A percentile compares a stretch with the other conserved stretches of the same genome.
phyloP scores from a whole-genome alignment of 2,329 filamentous ascomycete species.

The Salinomyces thailandicus region DNA sequence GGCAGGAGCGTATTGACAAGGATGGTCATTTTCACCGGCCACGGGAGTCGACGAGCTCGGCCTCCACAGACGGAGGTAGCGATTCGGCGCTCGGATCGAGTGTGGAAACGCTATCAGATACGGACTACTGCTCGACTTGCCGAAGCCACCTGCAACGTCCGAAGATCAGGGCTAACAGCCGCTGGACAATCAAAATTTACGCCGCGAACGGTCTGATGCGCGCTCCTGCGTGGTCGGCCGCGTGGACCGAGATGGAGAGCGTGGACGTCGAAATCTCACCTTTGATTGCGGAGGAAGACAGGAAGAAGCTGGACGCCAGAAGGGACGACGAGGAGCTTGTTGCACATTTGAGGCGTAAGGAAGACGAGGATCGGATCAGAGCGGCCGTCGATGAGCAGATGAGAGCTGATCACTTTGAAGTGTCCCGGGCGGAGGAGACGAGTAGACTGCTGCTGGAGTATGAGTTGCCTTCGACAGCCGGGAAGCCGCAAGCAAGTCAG shows the following conservation, averaged over 20 bases:
- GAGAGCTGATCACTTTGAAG: too few relatives aligned
- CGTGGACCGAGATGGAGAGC: slow-evolving; percentile 97
- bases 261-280: slow-evolving; percentile 85
- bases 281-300: slow-evolving; percentile 49
- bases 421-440: too few relatives aligned
- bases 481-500: too few relatives aligned
- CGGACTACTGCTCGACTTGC: slow-evolving; percentile 25
- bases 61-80: slow-evolving; percentile 16
- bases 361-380: slow-evolving; percentile 19
- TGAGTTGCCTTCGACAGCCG: too few relatives aligned
- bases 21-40: slow-evolving; percentile 57
- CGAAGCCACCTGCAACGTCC: too few relatives aligned
- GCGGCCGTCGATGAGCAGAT: slow-evolving; percentile 16
- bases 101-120: slow-evolving; percentile 11
- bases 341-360: slow-evolving; percentile 23
- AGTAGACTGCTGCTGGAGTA: too few relatives aligned
- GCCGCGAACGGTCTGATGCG: slow-evolving; percentile 92
- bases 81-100: slow-evolving; percentile 24
- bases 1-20: slow-evolving; percentile 58
- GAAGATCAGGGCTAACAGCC: slow-evolving; percentile 43
- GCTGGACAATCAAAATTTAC: slow-evolving; percentile 77
- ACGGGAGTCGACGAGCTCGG: slow-evolving; percentile 36
- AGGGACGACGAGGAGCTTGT: slow-evolving; percentile 34
- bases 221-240: slow-evolving; percentile 81
- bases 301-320: slow-evolving; percentile 47